These are phyloP conservation scores for Linaria vulgaris DNA, from an alignment of 257 asterid genomes.

Conservation along the genomic window DNA sequence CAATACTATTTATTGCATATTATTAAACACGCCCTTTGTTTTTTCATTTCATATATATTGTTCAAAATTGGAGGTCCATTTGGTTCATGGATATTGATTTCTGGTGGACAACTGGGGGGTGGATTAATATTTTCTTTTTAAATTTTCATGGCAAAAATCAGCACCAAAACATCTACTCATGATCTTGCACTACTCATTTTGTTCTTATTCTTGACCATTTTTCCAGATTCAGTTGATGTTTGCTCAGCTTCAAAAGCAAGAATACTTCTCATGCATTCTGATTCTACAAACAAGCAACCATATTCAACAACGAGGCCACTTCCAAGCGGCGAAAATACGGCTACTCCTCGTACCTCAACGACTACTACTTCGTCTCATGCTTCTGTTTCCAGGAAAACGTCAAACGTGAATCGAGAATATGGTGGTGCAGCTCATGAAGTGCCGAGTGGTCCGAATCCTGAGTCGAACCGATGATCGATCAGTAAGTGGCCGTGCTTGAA, in stretches of 20 bases:
- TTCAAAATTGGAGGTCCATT: slow-evolving; percentile 47
- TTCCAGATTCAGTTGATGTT: slow-evolving; percentile 18
- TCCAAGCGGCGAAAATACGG: background rate
- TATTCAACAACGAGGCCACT: background rate
- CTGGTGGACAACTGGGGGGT: slow-evolving; percentile 63
- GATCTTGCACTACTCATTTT: slow-evolving; percentile 30
- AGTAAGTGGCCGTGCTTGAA: background rate
- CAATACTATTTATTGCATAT: background rate
- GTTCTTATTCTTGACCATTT: slow-evolving; percentile 32
- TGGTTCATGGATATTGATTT: slow-evolving; percentile 86
- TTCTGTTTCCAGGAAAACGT: background rate
- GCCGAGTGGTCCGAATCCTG: slow-evolving; percentile 90
- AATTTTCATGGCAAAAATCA: slow-evolving; percentile 62
- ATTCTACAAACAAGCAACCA: slow-evolving; percentile 22
- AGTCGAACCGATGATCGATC: slow-evolving; percentile 50
- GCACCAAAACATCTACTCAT: slow-evolving; percentile 18
- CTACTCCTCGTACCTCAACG: background rate
- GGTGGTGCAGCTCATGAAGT: slow-evolving; percentile 69
- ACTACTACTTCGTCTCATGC: slow-evolving; percentile 10
- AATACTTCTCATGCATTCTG: slow-evolving; percentile 23
- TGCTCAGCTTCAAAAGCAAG: slow-evolving; percentile 31
- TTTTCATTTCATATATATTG: slow-evolving; percentile 10
- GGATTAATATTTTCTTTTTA: slow-evolving; percentile 44
- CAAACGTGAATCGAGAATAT: slow-evolving; percentile 33
- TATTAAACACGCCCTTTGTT: slow-evolving; percentile 14